These are phyloP conservation scores for Silene conica DNA, from an alignment of 148 eudicot genomes.

Conservation along the genomic window DNA sequence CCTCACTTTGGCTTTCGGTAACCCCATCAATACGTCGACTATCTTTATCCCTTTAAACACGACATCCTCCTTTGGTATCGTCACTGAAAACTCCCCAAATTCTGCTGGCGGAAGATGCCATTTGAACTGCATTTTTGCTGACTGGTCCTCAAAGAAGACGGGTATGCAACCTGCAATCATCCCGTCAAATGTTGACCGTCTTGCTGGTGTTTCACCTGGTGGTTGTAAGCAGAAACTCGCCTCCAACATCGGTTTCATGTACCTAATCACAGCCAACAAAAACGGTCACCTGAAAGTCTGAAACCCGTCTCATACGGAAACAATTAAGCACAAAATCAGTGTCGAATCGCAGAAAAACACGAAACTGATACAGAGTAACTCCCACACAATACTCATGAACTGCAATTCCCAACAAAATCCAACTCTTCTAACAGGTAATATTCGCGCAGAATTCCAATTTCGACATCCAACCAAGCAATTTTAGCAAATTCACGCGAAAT, in stretches of 20 bases:
- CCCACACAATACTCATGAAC: too few relatives aligned
- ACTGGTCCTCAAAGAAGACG: conserved; percentile 79
- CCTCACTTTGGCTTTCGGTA: conserved; percentile 60
- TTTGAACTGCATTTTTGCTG: conserved; percentile 58
- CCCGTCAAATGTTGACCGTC: conserved; percentile 76
- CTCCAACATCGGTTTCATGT: conserved; percentile 79
- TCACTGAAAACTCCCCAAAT: conserved; percentile 63
- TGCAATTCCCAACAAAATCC: too few relatives aligned
- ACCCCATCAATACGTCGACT: conserved; percentile 62
- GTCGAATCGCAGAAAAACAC: too few relatives aligned
- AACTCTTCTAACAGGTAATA: too few relatives aligned
- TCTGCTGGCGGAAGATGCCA: conserved; percentile 72
- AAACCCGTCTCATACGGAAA: too few relatives aligned
- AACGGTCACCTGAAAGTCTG: neutral
- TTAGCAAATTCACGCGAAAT: too few relatives aligned
- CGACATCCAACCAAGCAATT: too few relatives aligned
- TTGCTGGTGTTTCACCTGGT: conserved; percentile 84
- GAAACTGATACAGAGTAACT: too few relatives aligned
- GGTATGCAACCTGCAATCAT: conserved; percentile 89
- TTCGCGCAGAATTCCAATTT: too few relatives aligned
- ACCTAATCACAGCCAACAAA: conserved; percentile 22
- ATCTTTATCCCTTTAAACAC: conserved; percentile 75
- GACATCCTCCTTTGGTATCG: conserved; percentile 78
- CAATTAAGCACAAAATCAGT: too few relatives aligned
- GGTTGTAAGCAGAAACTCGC: conserved; percentile 86